These are phyloP conservation scores for Talaromyces pinophilus DNA, from an alignment of 2,329 filamentous ascomycete genomes.

Conservation along the genomic window DNA sequence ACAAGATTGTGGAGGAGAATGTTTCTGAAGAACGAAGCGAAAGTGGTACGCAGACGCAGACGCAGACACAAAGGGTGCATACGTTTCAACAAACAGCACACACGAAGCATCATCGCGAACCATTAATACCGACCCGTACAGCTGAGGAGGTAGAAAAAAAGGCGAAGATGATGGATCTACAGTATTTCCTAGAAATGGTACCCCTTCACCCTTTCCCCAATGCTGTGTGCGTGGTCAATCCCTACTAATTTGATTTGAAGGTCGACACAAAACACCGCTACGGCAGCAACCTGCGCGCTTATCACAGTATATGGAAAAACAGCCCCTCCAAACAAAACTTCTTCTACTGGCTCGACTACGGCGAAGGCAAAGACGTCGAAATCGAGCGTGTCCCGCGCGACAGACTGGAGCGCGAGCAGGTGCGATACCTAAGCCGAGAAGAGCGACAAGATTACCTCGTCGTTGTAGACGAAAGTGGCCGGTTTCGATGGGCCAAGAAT, in stretches of 20 bases:
- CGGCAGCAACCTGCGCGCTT: slow-evolving; percentile 76
- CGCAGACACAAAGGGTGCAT: slow-evolving; percentile 25
- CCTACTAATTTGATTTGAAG: slow-evolving; percentile 37
- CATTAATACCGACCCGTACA: slow-evolving; percentile 29
- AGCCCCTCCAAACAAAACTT: slow-evolving; percentile 79
- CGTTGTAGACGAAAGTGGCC: slow-evolving; percentile 69
- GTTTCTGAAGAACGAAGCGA: slow-evolving; percentile 30
- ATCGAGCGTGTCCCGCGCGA: slow-evolving; percentile 72
- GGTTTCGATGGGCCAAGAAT: slow-evolving; percentile 86
- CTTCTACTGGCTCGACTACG: slow-evolving; percentile 90
- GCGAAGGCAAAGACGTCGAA: slow-evolving; percentile 70
- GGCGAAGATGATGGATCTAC: slow-evolving; percentile 78
- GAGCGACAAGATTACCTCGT: slow-evolving; percentile 81
- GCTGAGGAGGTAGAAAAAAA: slow-evolving; percentile 46
- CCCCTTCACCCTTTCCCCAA: neutral
- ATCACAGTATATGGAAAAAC: slow-evolving; percentile 82
- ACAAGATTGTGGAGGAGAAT: slow-evolving; percentile 50
- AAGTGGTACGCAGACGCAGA: slow-evolving; percentile 24
- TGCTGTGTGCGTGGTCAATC: slow-evolving; percentile 51
- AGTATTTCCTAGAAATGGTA: slow-evolving; percentile 70
- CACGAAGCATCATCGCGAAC: slow-evolving; percentile 31
- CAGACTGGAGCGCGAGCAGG: slow-evolving; percentile 72
- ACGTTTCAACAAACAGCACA: slow-evolving; percentile 9
- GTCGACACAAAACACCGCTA: slow-evolving; percentile 79
- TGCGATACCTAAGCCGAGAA: slow-evolving; percentile 80